These are phyloP conservation scores for Ilyonectria sp. DNA, from an alignment of 2,329 filamentous ascomycete genomes.

Conservation along the genomic window DNA sequence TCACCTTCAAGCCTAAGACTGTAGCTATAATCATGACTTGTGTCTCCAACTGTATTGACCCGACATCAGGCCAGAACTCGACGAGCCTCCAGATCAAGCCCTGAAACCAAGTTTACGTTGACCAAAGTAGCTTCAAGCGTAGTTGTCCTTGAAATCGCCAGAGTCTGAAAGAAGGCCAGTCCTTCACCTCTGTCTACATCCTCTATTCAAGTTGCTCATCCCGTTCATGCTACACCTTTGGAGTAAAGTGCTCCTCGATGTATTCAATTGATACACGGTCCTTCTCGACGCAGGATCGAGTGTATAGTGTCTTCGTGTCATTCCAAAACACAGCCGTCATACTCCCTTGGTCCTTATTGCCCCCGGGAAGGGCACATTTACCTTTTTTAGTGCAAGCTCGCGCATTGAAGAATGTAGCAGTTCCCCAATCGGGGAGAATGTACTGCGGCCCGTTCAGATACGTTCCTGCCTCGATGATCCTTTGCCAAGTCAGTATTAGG, in stretches of 20 bases:
- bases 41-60: background rate
- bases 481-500: conserved; percentile 4
- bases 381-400: conserved; percentile 6
- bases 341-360: background rate
- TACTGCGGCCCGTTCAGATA: conserved; percentile 19
- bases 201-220: background rate
- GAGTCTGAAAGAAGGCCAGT: background rate
- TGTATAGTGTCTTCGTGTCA: background rate
- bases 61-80: background rate
- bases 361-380: conserved; percentile 7
- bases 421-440: conserved; percentile 14
- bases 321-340: conserved; percentile 4
- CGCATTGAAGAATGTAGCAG: conserved; percentile 5
- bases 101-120: background rate
- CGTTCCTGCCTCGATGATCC: conserved; percentile 19
- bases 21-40: background rate
- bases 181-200: background rate
- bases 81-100: background rate
- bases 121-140: background rate
- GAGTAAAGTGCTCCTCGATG: background rate
- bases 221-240: background rate
- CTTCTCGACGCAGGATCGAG: background rate
- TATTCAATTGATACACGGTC: background rate
- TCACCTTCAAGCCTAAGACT: background rate
- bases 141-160: background rate